Base-by-base conservation (phyloP, 441 rosid genomes). In the Eruca vesicaria region DNA sequence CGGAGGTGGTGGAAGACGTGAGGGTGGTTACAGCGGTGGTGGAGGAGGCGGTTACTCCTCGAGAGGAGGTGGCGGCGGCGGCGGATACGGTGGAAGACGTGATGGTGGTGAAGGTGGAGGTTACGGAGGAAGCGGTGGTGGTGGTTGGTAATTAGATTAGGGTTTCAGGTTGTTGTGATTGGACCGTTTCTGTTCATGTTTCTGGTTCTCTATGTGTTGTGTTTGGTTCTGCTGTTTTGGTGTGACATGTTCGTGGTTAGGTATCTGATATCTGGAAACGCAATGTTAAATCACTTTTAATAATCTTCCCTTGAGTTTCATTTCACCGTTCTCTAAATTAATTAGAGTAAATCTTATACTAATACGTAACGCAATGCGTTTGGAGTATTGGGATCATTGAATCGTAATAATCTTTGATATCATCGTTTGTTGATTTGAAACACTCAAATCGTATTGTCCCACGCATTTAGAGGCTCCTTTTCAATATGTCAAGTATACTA, bases 1-100 rank as follows among this genome's bases (percentile, higher is more conserved):
- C 3, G 50, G 78, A 0, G 70, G 85, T 2, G 78, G 88, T 2
- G 78, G 88, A 63, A 79, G 80, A 86, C 5, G 14, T 79, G 82
- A 0, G 83, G 88, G 87, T 0, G 83, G 85, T 0, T 59, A 59
- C 63, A 29, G 20, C 7, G 63, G 63, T 8, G 88, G 87, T 0
- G 82, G 85, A 0, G 86, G 82, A 0, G 86, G 82, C 0, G 74
- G 83, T 0, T 74, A 77, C 15, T 33, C 48, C 29, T 62, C 66
- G 4, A 61, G 65, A 61, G 80, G 82, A 2, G 80, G 78, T 7
- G 80, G 84, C 12, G 84, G 86, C 0, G 76, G 82, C 0, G 56
- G 73, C 1, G 82, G 84, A 0, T 23, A 76, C 7, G 84, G 80
- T 16, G 84, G 87, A 0, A 66, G 83, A 0, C 58, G 70, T 3